Conservation (phyloP, 441 rosid species). For the Gossypium lobatum region DNA sequence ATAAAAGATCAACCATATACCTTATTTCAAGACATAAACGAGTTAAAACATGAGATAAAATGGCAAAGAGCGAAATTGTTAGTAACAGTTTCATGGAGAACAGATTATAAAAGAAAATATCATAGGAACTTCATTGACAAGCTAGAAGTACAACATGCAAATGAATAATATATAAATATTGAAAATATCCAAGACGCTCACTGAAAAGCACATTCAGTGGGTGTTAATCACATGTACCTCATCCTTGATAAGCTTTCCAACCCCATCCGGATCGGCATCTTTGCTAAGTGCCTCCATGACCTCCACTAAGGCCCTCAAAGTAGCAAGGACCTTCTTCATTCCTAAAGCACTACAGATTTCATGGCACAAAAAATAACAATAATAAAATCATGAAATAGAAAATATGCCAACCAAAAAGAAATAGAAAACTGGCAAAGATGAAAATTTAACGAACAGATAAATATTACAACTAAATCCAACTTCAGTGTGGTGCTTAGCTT, state of each 20-base stretch:
- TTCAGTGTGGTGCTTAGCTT: not conserved
- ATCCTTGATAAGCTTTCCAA: conserved; percentile 77
- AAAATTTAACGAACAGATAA: not conserved
- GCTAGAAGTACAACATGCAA: not conserved
- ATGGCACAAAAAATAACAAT: conserved; percentile 14
- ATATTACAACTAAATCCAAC: not conserved
- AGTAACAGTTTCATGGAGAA: not conserved
- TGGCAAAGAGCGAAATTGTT: not conserved
- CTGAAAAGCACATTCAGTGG: not conserved
- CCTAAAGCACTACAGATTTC: conserved; percentile 24
- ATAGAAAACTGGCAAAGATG: not conserved
- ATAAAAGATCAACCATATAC: conserved; percentile 10
- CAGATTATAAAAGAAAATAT: not conserved
- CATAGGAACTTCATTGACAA: not conserved
- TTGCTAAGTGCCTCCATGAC: conserved; percentile 89
- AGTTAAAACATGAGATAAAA: not conserved
- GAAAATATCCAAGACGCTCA: conserved; percentile 4
- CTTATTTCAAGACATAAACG: not conserved
- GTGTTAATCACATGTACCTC: conserved; percentile 56
- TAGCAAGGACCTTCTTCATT: conserved; percentile 85
- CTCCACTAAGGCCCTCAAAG: conserved; percentile 79
- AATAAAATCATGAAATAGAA: not conserved
- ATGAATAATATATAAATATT: not conserved
- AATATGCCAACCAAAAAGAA: conserved; percentile 4
- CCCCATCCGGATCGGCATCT: conserved; percentile 89